Base-by-base conservation (phyloP, 768 basidiomycete species). In the Phaeotremella skinneri region DNA sequence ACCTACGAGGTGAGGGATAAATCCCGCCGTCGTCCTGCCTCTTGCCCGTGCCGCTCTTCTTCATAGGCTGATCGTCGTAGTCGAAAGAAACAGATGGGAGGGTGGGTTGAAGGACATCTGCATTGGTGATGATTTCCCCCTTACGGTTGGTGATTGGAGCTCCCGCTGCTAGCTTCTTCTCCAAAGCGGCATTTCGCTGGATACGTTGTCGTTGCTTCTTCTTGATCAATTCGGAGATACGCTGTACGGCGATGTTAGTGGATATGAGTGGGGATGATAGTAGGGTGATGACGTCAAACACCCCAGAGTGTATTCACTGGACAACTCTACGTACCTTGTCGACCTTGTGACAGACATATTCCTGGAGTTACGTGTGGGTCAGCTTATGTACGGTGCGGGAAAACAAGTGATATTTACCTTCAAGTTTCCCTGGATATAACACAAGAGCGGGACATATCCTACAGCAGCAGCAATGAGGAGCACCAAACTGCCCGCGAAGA, bases 341-440 rank as follows among this genome's bases (percentile, higher is more conserved):
- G 50, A 97, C 91, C 78, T 97, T 96, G 81, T 98, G 91, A 76
- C 93, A 97, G 78, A 90, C 90, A 79, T 96, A 97, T 82, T 99
- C 94, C 87, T 90, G 63, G 23, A 21, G 14, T 3, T 30, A 25
- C 16, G 20, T 7, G n/a, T 63, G 14, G 60, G 49, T 52, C 43
- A 45, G 43, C 43, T 45, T 6, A 45, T 45, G 11, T 20, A 45
- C 11, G 23, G 43, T 7, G 6, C 11, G 13, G 23, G 43, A 45
- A 7, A 45, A 45, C 43, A 11, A n/a, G n/a, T n/a, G n/a, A 32
- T 30, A 62, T 79, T 58, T 62, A 87, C 89, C 87, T 99, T 99
- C 52, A 99, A 80, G 78, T 99, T 99, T 20, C 94, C 96, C 73
- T 89, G 89, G 67, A 99, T 98, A 72, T 94, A 91, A 74, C 88